A percentile compares a stretch with the other conserved stretches of the same genome.
These are phyloP conservation scores for Diaporthe sp. DNA, from an alignment of 2,329 filamentous ascomycete species.

Conservation along the genomic window DNA sequence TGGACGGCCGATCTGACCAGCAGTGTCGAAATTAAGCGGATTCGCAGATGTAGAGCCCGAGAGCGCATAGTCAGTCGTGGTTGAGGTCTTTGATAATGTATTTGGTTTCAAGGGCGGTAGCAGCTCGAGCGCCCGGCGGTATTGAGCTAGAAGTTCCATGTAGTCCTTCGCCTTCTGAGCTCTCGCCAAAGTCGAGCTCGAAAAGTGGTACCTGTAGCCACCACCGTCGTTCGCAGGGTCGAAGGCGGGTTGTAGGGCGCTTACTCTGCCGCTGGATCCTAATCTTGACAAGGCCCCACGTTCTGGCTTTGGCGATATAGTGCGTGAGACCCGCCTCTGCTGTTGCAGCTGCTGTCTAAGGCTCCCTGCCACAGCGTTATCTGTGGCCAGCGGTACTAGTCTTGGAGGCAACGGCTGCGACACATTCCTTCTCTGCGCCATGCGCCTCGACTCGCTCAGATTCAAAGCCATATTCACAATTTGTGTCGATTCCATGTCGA, in stretches of 20 bases:
- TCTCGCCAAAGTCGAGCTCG: slow-evolving; percentile 82
- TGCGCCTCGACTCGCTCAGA: slow-evolving; percentile 83
- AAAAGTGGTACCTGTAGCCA: slow-evolving; percentile 75
- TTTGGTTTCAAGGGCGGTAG: slow-evolving; percentile 78
- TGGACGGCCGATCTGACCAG: slow-evolving; percentile 68
- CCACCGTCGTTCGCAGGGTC: slow-evolving; percentile 56
- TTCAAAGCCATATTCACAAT: slow-evolving; percentile 94
- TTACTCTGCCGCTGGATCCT: slow-evolving; percentile 56
- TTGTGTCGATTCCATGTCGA: slow-evolving; percentile 84
- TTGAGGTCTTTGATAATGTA: slow-evolving; percentile 49
- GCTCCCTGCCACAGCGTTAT: slow-evolving; percentile 67
- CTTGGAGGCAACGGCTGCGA: slow-evolving; percentile 64
- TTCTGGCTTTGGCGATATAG: slow-evolving; percentile 69
- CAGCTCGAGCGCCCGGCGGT: slow-evolving; percentile 82
- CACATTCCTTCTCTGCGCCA: slow-evolving; percentile 70
- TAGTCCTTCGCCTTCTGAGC: slow-evolving; percentile 87
- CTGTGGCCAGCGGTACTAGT: slow-evolving; percentile 62
- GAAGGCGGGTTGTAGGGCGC: slow-evolving; percentile 62
- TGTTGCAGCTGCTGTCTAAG: slow-evolving; percentile 79
- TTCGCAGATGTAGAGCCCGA: slow-evolving; percentile 55
- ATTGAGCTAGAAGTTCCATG: slow-evolving; percentile 88
- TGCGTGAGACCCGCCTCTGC: slow-evolving; percentile 73
- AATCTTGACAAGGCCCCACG: slow-evolving; percentile 56
- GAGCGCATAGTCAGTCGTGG: slow-evolving; percentile 53
- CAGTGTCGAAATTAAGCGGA: slow-evolving; percentile 47